These are phyloP conservation scores for Kazachstania martiniae DNA, from an alignment of 805 yeast species.

Conservation along the genomic window DNA sequence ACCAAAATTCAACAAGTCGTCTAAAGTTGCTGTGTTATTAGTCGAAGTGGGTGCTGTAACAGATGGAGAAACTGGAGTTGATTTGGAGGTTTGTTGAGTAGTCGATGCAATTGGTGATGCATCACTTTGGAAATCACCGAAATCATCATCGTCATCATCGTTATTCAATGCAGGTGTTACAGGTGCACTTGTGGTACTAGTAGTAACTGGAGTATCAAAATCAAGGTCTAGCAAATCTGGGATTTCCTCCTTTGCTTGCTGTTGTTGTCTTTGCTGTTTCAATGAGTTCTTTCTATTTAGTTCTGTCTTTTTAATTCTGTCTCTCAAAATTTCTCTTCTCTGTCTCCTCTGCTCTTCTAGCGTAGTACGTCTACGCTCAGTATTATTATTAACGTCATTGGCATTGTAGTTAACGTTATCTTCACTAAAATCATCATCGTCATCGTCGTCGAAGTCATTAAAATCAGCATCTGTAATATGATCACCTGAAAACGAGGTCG, in stretches of 20 bases:
- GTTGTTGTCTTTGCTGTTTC: conserved; percentile 7
- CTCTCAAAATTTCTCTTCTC: conserved; percentile 28
- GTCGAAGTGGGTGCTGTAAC: conserved; percentile 5
- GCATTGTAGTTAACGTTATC: conserved; percentile 4
- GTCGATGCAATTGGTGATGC: conserved; percentile 5
- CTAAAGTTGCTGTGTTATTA: conserved; percentile 3
- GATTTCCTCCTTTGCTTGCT: conserved; percentile 14
- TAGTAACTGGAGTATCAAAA: conserved; percentile 7
- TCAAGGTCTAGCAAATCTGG: conserved; percentile 27
- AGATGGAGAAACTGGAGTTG: conserved; percentile 7
- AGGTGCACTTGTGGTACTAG: too few relatives aligned
- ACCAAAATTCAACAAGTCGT: conserved; percentile 11
- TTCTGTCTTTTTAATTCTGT: conserved; percentile 26
- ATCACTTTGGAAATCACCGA: conserved; percentile 30
- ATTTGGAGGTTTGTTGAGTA: conserved; percentile 4
- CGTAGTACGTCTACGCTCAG: conserved; percentile 16
- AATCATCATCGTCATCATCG: conserved; percentile 25
- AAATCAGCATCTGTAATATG: conserved; percentile 2
- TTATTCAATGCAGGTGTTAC: too few relatives aligned
- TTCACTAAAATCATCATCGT: conserved; percentile 11
- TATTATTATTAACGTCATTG: conserved; percentile 4
- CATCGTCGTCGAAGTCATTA: conserved; percentile 13
- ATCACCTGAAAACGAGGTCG: neutral
- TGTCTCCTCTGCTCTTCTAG: conserved; percentile 29
- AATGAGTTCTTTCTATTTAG: conserved; percentile 25